Percentiles rank a stretch among this genome's conserved stretches.
These are phyloP conservation scores for Inonotus hispidus DNA, from an alignment of 1,284 basidiomycete genomes.

Conservation along the genomic window DNA sequence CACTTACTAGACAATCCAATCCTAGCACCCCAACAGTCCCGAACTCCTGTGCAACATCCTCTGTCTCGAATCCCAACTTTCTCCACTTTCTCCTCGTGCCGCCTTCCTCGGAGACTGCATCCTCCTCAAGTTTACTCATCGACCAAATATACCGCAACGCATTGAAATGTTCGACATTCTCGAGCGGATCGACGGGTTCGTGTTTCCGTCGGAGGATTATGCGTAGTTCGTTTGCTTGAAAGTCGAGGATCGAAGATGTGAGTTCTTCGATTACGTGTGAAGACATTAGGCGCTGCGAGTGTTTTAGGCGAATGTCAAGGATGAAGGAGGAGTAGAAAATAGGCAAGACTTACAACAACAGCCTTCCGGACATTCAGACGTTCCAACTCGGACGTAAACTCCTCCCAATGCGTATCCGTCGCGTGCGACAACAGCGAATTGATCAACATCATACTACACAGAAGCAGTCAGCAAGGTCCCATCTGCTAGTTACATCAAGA, in stretches of 20 bases:
- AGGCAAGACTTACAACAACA: slow-evolving; percentile 58
- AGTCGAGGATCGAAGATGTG: slow-evolving; percentile 83
- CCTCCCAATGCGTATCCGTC: slow-evolving; percentile 71
- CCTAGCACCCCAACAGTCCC: slow-evolving; percentile 80
- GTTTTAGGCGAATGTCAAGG: not conserved
- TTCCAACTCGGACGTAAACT: slow-evolving; percentile 75
- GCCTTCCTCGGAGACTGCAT: slow-evolving; percentile 36
- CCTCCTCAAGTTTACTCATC: slow-evolving; percentile 51
- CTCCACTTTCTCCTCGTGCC: slow-evolving; percentile 64
- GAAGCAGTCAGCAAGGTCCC: slow-evolving; percentile 2
- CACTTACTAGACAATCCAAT: slow-evolving; percentile 73
- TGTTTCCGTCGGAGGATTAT: slow-evolving; percentile 79
- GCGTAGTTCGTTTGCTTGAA: slow-evolving; percentile 84
- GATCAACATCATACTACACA: slow-evolving; percentile 76
- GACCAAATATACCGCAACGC: slow-evolving; percentile 72
- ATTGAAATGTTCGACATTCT: slow-evolving; percentile 54
- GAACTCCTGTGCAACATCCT: slow-evolving; percentile 81
- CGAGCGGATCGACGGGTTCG: slow-evolving; percentile 67
- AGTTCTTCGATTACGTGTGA: slow-evolving; percentile 82
- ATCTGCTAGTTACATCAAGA: not conserved
- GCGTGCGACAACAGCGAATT: slow-evolving; percentile 82
- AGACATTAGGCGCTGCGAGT: slow-evolving; percentile 77
- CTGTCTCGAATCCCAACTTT: slow-evolving; percentile 73
- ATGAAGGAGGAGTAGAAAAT: not conserved
- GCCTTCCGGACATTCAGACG: slow-evolving; percentile 77